A percentile compares a stretch with the other conserved stretches of the same genome.
Evolutionary conservation across 768 basidiomycete genomes (phyloP).

Genomic region (Termitomyces sp.): DNA sequence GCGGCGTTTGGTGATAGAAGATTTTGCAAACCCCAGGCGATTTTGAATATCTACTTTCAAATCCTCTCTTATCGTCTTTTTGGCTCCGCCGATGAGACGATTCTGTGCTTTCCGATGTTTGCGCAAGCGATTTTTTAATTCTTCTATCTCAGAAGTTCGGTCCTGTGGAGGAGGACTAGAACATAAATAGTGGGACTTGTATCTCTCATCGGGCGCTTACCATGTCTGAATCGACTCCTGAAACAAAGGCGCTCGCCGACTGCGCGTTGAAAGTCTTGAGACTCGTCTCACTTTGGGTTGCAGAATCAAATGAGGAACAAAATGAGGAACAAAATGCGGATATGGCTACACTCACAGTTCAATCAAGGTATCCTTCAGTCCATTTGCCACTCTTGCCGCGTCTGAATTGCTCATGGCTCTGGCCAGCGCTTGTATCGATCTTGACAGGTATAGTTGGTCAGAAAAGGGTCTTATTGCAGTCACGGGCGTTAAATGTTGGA

Average conservation of each 20-base stretch:
- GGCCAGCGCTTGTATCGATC: background rate
- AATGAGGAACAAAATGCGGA: background rate
- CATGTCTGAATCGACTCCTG: slow-evolving; percentile 19
- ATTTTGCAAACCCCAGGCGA: slow-evolving; percentile 24
- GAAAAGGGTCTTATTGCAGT: background rate
- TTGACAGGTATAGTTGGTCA: background rate
- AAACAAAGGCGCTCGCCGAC: slow-evolving; percentile 17
- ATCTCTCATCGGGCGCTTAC: slow-evolving; percentile 15
- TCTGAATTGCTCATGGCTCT: background rate
- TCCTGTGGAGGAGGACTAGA: slow-evolving; percentile 2
- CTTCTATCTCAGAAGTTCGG: slow-evolving; percentile 10
- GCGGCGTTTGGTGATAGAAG: background rate
- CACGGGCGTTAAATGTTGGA: background rate
- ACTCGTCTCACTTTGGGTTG: slow-evolving; percentile 20
- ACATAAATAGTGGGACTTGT: background rate
- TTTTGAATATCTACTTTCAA: slow-evolving; percentile 17
- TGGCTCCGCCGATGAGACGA: slow-evolving; percentile 22
- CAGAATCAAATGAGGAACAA: background rate
- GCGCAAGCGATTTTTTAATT: slow-evolving; percentile 16
- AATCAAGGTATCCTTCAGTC: slow-evolving; percentile 12
- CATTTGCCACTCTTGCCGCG: background rate
- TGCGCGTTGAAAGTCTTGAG: slow-evolving; percentile 26
- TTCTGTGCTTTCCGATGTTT: slow-evolving; percentile 8
- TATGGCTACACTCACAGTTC: slow-evolving; percentile 13
- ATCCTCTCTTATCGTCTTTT: slow-evolving; percentile 18